Conservation (phyloP, 2,329 filamentous ascomycete genomes). For the Zasmidium angulare region DNA sequence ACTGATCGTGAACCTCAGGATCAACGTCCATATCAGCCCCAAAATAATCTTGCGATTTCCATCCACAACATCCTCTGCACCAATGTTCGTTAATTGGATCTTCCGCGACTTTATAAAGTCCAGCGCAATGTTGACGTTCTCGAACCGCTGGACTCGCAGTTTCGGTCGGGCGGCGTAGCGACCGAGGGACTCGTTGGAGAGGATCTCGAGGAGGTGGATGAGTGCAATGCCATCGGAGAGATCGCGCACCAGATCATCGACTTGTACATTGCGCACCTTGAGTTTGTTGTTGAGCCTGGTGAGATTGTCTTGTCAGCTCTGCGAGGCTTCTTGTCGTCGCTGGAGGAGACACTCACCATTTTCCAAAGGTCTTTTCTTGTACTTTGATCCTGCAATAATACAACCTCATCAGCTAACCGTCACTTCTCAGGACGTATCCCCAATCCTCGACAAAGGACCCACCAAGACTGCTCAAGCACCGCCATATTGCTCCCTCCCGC, state of each 20-base stretch:
- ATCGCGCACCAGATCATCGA: conserved; percentile 84
- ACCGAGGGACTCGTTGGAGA: conserved; percentile 90
- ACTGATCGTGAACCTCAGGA: conserved; percentile 96
- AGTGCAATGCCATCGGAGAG: conserved; percentile 93
- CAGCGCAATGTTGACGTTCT: conserved; percentile 94
- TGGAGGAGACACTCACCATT: conserved; percentile 68
- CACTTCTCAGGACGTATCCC: too few species aligned
- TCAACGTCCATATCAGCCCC: conserved; percentile 96
- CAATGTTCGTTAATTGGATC: conserved; percentile 98
- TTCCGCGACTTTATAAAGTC: conserved; percentile 87
- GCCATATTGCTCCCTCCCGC: conserved; percentile 19
- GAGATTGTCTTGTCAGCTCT: neutral
- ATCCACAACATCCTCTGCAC: conserved; percentile 96
- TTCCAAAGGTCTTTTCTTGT: conserved; percentile 98
- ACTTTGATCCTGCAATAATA: conserved; percentile 24
- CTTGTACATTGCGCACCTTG: conserved; percentile 71
- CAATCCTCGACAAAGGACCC: neutral
- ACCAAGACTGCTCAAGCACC: conserved; percentile 53
- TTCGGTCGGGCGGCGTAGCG: conserved; percentile 96
- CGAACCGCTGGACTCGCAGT: conserved; percentile 92
- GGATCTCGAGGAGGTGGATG: conserved; percentile 94
- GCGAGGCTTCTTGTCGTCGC: neutral
- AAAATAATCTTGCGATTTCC: conserved; percentile 97
- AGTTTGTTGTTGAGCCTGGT: conserved; percentile 89
- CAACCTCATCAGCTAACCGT: conserved; percentile 47